Evolutionary conservation across 2,329 filamentous ascomycete species (phyloP).

Genomic region (Penicillium sp.): DNA sequence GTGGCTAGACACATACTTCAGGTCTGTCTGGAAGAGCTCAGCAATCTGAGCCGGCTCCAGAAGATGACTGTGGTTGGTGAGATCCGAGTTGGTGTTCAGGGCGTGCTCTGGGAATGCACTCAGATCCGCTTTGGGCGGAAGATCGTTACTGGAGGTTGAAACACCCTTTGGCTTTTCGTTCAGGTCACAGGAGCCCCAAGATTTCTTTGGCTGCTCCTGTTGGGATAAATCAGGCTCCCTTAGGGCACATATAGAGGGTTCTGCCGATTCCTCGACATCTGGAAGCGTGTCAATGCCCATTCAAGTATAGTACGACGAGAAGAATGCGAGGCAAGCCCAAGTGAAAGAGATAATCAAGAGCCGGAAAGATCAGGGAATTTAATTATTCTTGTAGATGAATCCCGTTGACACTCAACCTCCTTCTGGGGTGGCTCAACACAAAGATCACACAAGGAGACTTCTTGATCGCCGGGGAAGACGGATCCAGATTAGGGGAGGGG

Average conservation of each 20-base stretch:
- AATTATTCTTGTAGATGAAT: no score
- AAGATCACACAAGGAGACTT: no score
- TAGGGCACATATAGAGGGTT: conserved; percentile 35
- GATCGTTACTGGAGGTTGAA: not conserved
- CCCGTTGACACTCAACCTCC: no score
- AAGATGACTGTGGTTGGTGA: conserved; percentile 10
- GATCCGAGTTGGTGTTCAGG: not conserved
- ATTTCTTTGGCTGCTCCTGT: conserved; percentile 14
- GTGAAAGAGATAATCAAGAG: not conserved
- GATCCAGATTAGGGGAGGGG: no score
- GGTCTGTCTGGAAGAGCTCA: conserved; percentile 12
- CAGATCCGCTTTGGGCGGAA: not conserved
- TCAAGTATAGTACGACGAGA: conserved; percentile 23
- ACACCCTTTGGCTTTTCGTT: conserved; percentile 14
- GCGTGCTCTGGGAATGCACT: conserved; percentile 3
- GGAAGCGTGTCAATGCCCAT: conserved; percentile 36
- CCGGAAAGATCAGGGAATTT: conserved; percentile 5
- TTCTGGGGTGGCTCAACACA: no score
- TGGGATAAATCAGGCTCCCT: conserved; percentile 19
- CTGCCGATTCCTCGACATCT: conserved; percentile 40
- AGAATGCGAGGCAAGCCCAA: not conserved
- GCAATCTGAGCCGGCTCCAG: conserved; percentile 11
- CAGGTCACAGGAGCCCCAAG: conserved; percentile 6
- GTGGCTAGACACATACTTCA: conserved; percentile 10
- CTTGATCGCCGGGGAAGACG: no score